Percentiles rank a stretch among this genome's conserved stretches.
phyloP scores from a whole-genome alignment of 2,329 filamentous ascomycete genomes.

The Aspergillus neotritici region DNA sequence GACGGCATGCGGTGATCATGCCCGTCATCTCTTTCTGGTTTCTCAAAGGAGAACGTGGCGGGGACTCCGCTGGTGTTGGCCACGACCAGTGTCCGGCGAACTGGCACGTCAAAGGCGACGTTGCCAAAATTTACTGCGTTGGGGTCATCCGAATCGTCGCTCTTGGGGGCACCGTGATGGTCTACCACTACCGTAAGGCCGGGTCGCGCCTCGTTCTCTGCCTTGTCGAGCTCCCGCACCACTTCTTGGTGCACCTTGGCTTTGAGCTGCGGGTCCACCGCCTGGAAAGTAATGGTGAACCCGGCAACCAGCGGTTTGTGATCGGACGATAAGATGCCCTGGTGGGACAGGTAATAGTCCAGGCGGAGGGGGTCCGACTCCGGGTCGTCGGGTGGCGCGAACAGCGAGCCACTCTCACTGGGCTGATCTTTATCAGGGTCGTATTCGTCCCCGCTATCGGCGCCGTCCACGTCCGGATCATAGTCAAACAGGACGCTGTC shows the following conservation, averaged over 20 bases:
- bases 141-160: conserved; percentile 34
- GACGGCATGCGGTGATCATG: conserved; percentile 43
- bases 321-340: conserved; percentile 84
- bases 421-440: conserved; percentile 50
- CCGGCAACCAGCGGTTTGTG: conserved; percentile 86
- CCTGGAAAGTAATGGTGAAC: conserved; percentile 80
- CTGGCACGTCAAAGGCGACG: conserved; percentile 62
- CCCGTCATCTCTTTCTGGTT: conserved; percentile 49
- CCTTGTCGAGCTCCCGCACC: conserved; percentile 78
- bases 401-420: conserved; percentile 34
- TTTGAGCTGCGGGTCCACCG: conserved; percentile 78
- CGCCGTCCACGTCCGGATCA: conserved; percentile 71
- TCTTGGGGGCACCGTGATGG: conserved; percentile 33
- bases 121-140: conserved; percentile 72
- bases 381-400: conserved; percentile 29
- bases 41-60: conserved; percentile 74
- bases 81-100: conserved; percentile 67
- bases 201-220: conserved; percentile 84
- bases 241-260: conserved; percentile 80
- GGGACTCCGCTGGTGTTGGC: conserved; percentile 85
- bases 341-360: conserved; percentile 78
- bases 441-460: conserved; percentile 52
- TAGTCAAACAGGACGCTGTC: conserved; percentile 87
- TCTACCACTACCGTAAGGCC: conserved; percentile 79
- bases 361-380: conserved; percentile 46